Base-by-base conservation (phyloP, 1,139 yeast species). In the Meyerozyma carpophila region DNA sequence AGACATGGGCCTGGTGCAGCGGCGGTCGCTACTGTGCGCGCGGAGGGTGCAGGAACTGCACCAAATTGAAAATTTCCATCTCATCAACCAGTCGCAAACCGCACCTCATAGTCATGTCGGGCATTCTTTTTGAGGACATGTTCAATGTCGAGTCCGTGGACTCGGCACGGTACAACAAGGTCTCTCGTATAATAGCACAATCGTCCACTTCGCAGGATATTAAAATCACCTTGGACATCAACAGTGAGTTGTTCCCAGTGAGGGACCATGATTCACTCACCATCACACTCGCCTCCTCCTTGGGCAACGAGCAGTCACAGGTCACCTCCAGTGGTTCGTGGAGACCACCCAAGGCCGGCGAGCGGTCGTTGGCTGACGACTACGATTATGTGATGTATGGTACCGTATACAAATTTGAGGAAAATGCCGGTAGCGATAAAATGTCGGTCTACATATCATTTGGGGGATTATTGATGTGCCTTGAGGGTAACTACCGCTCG, bases 351-450 rank as follows among this genome's bases (percentile, higher is more conserved):
- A 86, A 79, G 63, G 77, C 85, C 11, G 87, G 83, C 47, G 96
- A 90, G 54, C 77, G 84, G 56, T 80, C 94, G 2, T 75, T 93
- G 59, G 96, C 97, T 48, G 98, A 93, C 61, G 98, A 93, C 60
- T 93, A 90, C 68, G 98, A 94, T 62, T 94, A 94, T 58, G 98
- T 93, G 55, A 93, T 93, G 98, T 84, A 91, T 64, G 99, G 99
- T 47, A 91, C 97, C 13, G 95, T 94, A 41, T 94, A 94, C 74
- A 90, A 93, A 65, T 93, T 94, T 61, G 97, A 93, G 63, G 98
- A 93, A 67, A 82, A 84, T 51, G 70, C 78, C 38, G 84, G 81
- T 49, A 84, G 81, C 58, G 85, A 81, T 57, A 71, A 73, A 56
- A 85, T 88, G 69, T 83, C 95, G 24, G 96, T 93, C 25, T 93